phyloP scores from a whole-genome alignment of 345 rosid species.

The Heritiera littoralis region DNA sequence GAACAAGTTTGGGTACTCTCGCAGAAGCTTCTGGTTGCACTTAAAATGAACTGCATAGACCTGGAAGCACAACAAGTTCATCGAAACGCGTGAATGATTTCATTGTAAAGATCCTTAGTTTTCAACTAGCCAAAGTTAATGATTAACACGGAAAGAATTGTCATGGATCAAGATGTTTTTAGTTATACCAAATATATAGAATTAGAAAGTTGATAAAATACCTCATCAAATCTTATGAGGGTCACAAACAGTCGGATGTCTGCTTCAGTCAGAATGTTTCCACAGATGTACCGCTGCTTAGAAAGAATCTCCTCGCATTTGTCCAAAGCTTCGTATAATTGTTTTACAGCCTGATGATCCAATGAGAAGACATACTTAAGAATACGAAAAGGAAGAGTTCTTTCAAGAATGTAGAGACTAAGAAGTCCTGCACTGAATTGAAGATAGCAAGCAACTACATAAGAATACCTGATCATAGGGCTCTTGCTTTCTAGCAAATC shows the following conservation, averaged over 20 bases:
- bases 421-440: neutral
- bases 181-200: neutral
- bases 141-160: neutral
- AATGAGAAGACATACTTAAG: neutral
- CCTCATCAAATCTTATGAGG: slow-evolving; percentile 94
- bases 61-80: slow-evolving; percentile 29
- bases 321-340: slow-evolving; percentile 70
- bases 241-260: slow-evolving; percentile 83
- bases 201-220: slow-evolving; percentile 20
- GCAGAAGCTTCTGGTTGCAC: slow-evolving; percentile 73
- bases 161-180: neutral
- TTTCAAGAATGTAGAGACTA: neutral
- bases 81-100: neutral
- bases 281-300: slow-evolving; percentile 72
- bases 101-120: neutral
- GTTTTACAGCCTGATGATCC: slow-evolving; percentile 58
- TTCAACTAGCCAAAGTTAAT: neutral
- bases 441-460: neutral
- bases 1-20: slow-evolving; percentile 70
- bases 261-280: slow-evolving; percentile 65
- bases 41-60: slow-evolving; percentile 78
- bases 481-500: slow-evolving; percentile 55
- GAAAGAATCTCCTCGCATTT: slow-evolving; percentile 71
- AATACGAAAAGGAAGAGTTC: neutral
- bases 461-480: slow-evolving; percentile 55